Evolutionary conservation across 208 protist genomes (phyloP).

Genomic region (Leishmania martiniquensis): DNA sequence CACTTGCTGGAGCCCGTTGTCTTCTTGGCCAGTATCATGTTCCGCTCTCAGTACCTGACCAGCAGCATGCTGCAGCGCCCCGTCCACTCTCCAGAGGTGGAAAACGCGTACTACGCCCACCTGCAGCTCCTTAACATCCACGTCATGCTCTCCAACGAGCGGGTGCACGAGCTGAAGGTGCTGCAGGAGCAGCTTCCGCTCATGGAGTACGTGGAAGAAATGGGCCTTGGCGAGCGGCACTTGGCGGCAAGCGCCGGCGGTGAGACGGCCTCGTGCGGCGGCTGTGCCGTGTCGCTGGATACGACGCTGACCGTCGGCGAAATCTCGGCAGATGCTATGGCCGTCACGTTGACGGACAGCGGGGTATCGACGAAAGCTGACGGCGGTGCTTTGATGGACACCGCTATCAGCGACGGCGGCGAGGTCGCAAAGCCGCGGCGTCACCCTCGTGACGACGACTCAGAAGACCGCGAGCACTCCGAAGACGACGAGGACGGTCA

Average conservation of each 20-base stretch:
- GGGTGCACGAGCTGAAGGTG: conserved; percentile 58
- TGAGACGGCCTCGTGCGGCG: conserved; percentile 12
- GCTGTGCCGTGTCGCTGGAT: background rate
- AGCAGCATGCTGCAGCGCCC: conserved; percentile 71
- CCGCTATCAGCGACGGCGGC: background rate
- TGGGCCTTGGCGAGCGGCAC: conserved; percentile 36
- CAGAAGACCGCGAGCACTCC: conserved; percentile 4
- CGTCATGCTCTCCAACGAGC: conserved; percentile 45
- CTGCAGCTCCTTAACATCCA: conserved; percentile 78
- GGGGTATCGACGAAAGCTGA: background rate
- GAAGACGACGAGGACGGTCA: conserved; percentile 16
- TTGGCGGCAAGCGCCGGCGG: conserved; percentile 3
- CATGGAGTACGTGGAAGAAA: conserved; percentile 71
- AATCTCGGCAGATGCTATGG: background rate
- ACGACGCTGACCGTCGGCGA: conserved; percentile 1
- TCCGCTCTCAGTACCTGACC: conserved; percentile 85
- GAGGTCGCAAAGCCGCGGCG: conserved; percentile 4
- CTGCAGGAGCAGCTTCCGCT: conserved; percentile 76
- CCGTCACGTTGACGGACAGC: background rate
- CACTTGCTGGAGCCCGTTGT: conserved; percentile 73
- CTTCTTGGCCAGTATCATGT: conserved; percentile 79
- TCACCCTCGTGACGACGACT: conserved; percentile 7
- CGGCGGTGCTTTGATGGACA: background rate
- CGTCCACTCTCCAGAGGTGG: conserved; percentile 52
- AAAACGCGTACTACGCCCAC: conserved; percentile 74